Evolutionary conservation across 306 rosid genomes (phyloP), one percentile per base, ranked within the genome.

Genomic region (Quercus ilex): DNA sequence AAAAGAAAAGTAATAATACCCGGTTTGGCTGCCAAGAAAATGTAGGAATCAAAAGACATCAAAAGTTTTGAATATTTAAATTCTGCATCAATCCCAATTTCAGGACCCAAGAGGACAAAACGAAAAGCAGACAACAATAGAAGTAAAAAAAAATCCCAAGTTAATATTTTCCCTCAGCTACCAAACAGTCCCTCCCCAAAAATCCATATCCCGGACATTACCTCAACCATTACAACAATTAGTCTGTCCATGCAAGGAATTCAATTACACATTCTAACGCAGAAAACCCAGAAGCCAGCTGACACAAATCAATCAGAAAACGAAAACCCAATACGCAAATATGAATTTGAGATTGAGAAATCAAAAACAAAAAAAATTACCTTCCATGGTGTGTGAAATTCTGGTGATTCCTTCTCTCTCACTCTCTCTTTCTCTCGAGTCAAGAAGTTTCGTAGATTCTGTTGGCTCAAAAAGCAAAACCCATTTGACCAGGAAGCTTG

Each of bases 371-470:
- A 55, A 82, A 35, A 74, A 52, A 81, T 31, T 90, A 92, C 97
- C 97, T 90, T 92, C 97, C 98, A 94, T 94, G 91, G 80, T 69
- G 83, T 13, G 81, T 56, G 69, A 79, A 81, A 58, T 81, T 77
- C 74, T 15, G 75, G 58, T 55, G 78, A 68, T 79, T 59, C 77
- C 53, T 43, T 75, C 65, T 73, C 74, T 62, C 52, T 58, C 1
- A 10, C 53, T 62, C 52, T 58, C 46, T 41, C 46, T 41, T 41
- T 41, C 46, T 41, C 46, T 2, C 46, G 3, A 8, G 67, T 67
- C 73, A 21, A 55, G 67, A 62, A 82, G 77, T 43, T 72, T 82
- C 80, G 38, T 65, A 87, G 80, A 82, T 59, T 83, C 78, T 78
- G 85, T 71, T 59, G 80, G 65, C 80, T 87, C 79, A 64, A 82